These are phyloP conservation scores for Lachancea nothofagi DNA, from an alignment of 805 yeast species.

Conservation along the genomic window DNA sequence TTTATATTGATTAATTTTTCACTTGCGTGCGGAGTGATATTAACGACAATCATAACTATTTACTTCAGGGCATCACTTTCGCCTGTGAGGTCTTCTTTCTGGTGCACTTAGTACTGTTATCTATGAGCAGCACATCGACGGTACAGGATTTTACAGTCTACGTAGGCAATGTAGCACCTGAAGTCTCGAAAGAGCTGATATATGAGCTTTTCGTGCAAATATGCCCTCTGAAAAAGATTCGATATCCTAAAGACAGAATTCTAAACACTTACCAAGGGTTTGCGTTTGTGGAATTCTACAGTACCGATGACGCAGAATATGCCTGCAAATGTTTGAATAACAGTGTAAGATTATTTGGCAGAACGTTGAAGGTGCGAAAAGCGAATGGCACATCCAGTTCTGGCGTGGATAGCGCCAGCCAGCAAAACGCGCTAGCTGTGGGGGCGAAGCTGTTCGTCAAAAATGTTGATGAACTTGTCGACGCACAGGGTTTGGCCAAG, in stretches of 20 bases:
- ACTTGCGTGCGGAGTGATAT: no score
- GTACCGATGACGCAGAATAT: conserved; percentile 61
- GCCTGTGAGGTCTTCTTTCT: not conserved
- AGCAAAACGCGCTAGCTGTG: conserved; percentile 33
- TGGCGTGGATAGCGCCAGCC: conserved; percentile 14
- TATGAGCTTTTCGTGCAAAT: conserved; percentile 83
- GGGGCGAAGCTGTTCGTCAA: conserved; percentile 70
- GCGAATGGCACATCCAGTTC: conserved; percentile 34
- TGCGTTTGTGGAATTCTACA: conserved; percentile 74
- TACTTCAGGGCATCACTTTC: conserved; percentile 3
- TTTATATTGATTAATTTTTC: not conserved
- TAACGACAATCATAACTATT: not conserved
- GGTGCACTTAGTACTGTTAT: conserved; percentile 38
- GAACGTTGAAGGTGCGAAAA: conserved; percentile 52
- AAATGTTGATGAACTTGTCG: conserved; percentile 61
- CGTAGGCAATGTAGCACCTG: conserved; percentile 76
- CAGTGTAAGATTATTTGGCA: conserved; percentile 47
- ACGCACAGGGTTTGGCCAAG: conserved; percentile 47
- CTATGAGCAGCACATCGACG: conserved; percentile 27
- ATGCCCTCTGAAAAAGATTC: conserved; percentile 65
- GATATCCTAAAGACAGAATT: conserved; percentile 76
- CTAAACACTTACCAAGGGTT: conserved; percentile 72
- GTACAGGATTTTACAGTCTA: conserved; percentile 64
- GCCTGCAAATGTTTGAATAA: conserved; percentile 57
- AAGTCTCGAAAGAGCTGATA: conserved; percentile 62